These are phyloP conservation scores for Macrophomina pseudophaseolina DNA, from an alignment of 2,329 filamentous ascomycete genomes.

Conservation along the genomic window DNA sequence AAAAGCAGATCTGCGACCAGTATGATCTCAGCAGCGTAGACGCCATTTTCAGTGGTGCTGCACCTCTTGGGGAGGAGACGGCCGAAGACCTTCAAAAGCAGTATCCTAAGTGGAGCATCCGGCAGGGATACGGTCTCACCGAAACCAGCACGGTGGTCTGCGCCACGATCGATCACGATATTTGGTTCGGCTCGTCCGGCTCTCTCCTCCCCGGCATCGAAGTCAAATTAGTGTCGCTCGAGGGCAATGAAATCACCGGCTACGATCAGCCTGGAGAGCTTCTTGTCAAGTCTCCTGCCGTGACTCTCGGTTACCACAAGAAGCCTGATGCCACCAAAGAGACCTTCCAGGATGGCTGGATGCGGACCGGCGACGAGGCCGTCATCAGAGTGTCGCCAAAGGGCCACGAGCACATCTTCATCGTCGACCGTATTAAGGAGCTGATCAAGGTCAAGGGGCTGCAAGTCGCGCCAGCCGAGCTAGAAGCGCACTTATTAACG, in stretches of 20 bases:
- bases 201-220: slow-evolving; percentile 69
- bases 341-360: slow-evolving; percentile 78
- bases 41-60: slow-evolving; percentile 74
- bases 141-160: slow-evolving; percentile 76
- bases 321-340: slow-evolving; percentile 83
- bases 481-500: slow-evolving; percentile 78
- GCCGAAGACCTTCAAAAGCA: slow-evolving; percentile 65
- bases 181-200: slow-evolving; percentile 74
- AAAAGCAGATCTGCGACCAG: slow-evolving; percentile 63
- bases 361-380: slow-evolving; percentile 86
- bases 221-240: slow-evolving; percentile 69
- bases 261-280: slow-evolving; percentile 82
- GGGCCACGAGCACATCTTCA: slow-evolving; percentile 80
- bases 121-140: slow-evolving; percentile 79
- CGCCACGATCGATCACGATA: slow-evolving; percentile 64
- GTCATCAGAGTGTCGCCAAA: slow-evolving; percentile 66
- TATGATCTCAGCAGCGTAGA: slow-evolving; percentile 74
- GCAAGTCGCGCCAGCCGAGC: slow-evolving; percentile 83
- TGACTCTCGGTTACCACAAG: slow-evolving; percentile 83
- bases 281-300: slow-evolving; percentile 74
- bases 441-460: slow-evolving; percentile 81
- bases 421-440: slow-evolving; percentile 82
- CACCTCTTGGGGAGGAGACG: slow-evolving; percentile 76
- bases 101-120: slow-evolving; percentile 68
- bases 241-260: slow-evolving; percentile 72